Evolutionary conservation across 2,329 filamentous ascomycete species (phyloP), one percentile per base, ranked within the genome.

Genomic region (Fusarium setosum): DNA sequence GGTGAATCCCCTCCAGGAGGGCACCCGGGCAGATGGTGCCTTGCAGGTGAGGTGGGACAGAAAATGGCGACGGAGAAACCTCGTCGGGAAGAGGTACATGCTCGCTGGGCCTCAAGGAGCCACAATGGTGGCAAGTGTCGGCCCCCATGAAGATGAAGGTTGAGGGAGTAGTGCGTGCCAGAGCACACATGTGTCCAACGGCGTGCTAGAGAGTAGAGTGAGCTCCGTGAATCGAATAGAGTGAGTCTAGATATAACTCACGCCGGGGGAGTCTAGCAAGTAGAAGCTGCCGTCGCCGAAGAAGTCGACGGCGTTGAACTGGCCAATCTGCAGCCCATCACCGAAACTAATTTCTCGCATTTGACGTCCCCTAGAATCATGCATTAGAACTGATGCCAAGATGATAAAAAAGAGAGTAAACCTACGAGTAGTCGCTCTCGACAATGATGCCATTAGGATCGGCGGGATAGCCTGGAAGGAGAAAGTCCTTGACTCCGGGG

Each of bases 261-360:
- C 50, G 11, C 50, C 50, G 9, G 40, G 50, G 6, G 50, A 42
- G n/a, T 54, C 50, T 12, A 54, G 50, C 20, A 54, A 29, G 29
- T 54, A 54, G 50, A 54, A 54, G 23, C 50, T 45, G 6, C 21
- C 37, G 29, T 54, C 40, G 12, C 38, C 21, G 31, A 54, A 54
- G 35, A 26, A 45, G 50, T 54, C 50, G 10, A 54, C 7, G 15
- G 50, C 38, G 11, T 24, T 24, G 21, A 54, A 54, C 10, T 23
- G 18, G 17, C 52, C 34, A 32, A 48, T 48, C n/a, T 38, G 8
- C 11, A 40, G 8, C 2, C 32, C 23, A 23, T 9, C 21, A 13
- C 41, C 8, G 20, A 56, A 56, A 3, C 48, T 23, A 11, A 48
- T 48, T 40, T 38, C 35, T 8, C 18, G 18, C 4, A 38, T 6